These are phyloP conservation scores for Angophora floribunda DNA, from an alignment of 345 rosid genomes.

Conservation along the genomic window DNA sequence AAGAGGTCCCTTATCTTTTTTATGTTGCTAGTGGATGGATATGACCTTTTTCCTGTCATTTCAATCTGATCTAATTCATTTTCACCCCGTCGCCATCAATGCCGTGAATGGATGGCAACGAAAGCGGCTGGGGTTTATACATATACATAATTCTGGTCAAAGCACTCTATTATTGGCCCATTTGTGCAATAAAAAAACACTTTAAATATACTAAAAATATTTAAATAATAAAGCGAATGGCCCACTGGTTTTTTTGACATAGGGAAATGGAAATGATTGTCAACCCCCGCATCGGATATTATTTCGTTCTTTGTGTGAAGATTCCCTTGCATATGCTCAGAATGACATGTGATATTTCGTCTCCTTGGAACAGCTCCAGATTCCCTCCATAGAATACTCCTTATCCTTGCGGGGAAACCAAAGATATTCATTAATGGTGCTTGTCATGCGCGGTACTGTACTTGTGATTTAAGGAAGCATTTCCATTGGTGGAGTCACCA, in stretches of 20 bases:
- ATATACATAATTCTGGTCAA: constrained; percentile 19
- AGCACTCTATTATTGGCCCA: constrained; percentile 6
- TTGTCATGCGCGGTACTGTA: not conserved
- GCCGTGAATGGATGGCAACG: not conserved
- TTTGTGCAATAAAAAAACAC: not conserved
- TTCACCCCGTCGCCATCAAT: not conserved
- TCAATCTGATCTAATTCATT: not conserved
- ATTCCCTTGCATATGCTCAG: constrained; percentile 5
- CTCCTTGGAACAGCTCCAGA: not conserved
- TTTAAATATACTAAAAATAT: not conserved
- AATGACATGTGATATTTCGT: constrained; percentile 2
- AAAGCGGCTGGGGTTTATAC: constrained; percentile 3
- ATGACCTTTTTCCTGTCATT: not conserved
- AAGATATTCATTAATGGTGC: not conserved
- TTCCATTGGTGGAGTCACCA: not conserved
- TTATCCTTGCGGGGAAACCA: not conserved
- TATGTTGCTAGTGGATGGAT: not conserved
- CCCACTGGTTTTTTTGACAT: not conserved
- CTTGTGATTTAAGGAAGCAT: not conserved
- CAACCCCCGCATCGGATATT: not conserved
- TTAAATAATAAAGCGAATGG: not conserved
- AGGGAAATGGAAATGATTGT: not conserved
- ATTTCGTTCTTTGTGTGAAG: not conserved
- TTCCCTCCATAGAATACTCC: not conserved
- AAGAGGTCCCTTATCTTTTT: not conserved